These are phyloP conservation scores for Simplicillium sp. DNA, from an alignment of 2,329 filamentous ascomycete species.

Conservation along the genomic window DNA sequence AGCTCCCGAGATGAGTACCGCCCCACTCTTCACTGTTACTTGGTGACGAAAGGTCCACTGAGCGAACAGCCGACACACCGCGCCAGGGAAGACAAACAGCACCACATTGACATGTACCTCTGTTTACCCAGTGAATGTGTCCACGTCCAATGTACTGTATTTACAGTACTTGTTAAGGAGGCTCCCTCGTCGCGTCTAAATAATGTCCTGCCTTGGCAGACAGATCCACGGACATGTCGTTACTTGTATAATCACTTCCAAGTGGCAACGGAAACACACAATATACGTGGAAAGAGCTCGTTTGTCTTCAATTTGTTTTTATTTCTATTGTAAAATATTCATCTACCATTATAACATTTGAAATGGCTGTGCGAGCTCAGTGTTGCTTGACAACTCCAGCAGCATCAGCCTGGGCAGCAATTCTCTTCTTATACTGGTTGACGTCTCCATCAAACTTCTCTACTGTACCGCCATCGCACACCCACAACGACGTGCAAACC, in stretches of 20 bases:
- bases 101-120: background rate
- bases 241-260: no score
- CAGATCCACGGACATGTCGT: no score
- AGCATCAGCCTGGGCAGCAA: constrained; percentile 78
- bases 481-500: constrained; percentile 91
- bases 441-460: constrained; percentile 95
- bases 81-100: no score
- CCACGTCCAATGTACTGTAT: background rate
- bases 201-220: no score
- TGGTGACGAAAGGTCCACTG: background rate
- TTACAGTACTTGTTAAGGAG: no score
- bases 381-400: constrained; percentile 72
- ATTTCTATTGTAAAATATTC: no score
- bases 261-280: no score
- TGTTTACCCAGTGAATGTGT: background rate
- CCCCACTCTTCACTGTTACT: constrained; percentile 2
- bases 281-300: no score
- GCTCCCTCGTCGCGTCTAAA: no score
- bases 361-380: constrained; percentile 17
- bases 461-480: constrained; percentile 87
- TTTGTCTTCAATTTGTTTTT: no score
- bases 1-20: constrained; percentile 7
- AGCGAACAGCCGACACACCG: no score
- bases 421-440: constrained; percentile 95
- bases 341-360: no score